These are phyloP conservation scores for Hortaea sp. DNA, from an alignment of 2,329 filamentous ascomycete species.

Conservation along the genomic window DNA sequence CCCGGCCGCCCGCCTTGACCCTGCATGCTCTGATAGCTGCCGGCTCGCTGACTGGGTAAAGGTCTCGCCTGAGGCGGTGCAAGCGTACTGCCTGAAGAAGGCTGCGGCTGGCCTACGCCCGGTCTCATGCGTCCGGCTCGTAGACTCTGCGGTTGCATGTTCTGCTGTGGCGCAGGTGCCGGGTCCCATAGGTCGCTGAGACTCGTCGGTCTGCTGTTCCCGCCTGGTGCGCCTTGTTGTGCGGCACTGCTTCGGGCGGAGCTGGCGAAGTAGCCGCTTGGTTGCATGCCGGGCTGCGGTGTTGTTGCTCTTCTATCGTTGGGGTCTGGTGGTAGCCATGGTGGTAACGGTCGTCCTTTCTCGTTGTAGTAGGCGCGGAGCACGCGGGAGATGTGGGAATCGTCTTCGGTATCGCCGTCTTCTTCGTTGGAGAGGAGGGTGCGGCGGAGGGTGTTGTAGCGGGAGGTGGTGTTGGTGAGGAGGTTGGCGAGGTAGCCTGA, in stretches of 20 bases:
- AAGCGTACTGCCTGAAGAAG: constrained; percentile 21
- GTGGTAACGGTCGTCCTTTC: constrained; percentile 69
- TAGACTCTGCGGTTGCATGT: constrained; percentile 36
- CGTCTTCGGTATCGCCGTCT: constrained; percentile 58
- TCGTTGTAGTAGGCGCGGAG: constrained; percentile 88
- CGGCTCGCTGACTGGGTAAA: constrained; percentile 61
- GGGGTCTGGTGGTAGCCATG: constrained; percentile 86
- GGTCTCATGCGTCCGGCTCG: constrained; percentile 18
- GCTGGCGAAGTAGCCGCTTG: constrained; percentile 22
- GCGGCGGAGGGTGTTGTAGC: constrained; percentile 48
- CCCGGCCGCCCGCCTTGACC: constrained; percentile 28
- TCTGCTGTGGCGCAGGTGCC: constrained; percentile 20
- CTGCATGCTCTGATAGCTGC: constrained; percentile 57
- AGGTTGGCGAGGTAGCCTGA: constrained; percentile 73
- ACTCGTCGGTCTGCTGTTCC: constrained; percentile 31
- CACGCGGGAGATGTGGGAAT: constrained; percentile 89
- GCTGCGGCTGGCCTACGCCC: constrained; percentile 6
- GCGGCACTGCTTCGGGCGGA: constrained; percentile 9
- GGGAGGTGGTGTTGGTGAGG: constrained; percentile 46
- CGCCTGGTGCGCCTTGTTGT: constrained; percentile 25
- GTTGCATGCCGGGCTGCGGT: constrained; percentile 25
- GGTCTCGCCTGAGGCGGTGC: constrained; percentile 39
- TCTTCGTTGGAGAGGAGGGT: constrained; percentile 56
- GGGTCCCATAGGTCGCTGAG: constrained; percentile 52
- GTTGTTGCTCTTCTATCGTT: constrained; percentile 47